Evolutionary conservation across 345 rosid species (phyloP).

Genomic region (Populus simonii): DNA sequence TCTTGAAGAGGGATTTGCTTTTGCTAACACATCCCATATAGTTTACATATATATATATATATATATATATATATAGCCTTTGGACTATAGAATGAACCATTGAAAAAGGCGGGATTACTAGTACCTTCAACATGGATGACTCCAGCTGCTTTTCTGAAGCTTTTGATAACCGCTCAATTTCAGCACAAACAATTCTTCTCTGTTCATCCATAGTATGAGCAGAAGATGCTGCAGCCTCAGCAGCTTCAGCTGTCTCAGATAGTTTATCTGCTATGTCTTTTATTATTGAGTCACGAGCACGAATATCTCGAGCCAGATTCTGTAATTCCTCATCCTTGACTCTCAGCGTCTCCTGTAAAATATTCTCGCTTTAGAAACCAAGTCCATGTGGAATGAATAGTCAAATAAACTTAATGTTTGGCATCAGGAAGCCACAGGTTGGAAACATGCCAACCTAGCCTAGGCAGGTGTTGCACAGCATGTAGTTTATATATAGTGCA

Average conservation of each 20-base stretch:
- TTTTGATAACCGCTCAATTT: slow-evolving; percentile 67
- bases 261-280: slow-evolving; percentile 87
- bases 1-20: not conserved
- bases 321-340: slow-evolving; percentile 97
- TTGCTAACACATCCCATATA: not conserved
- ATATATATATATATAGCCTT: not conserved
- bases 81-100: not conserved
- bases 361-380: slow-evolving; percentile 5
- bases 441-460: slow-evolving; percentile 4
- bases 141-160: slow-evolving; percentile 60
- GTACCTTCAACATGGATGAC: slow-evolving; percentile 55
- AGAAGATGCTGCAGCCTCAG: slow-evolving; percentile 94
- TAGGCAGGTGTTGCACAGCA: not conserved
- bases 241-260: slow-evolving; percentile 97
- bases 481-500: not conserved
- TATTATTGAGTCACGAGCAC: slow-evolving; percentile 88
- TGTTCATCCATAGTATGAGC: slow-evolving; percentile 93
- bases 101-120: not conserved
- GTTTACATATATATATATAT: not conserved
- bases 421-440: slow-evolving; percentile 1
- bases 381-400: slow-evolving; percentile 15
- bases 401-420: not conserved
- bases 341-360: slow-evolving; percentile 79
- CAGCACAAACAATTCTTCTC: slow-evolving; percentile 66
- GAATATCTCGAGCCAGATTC: slow-evolving; percentile 78